Base-by-base conservation (phyloP, 2,329 filamentous ascomycete genomes). In the Hymenoscyphus fructigenus region DNA sequence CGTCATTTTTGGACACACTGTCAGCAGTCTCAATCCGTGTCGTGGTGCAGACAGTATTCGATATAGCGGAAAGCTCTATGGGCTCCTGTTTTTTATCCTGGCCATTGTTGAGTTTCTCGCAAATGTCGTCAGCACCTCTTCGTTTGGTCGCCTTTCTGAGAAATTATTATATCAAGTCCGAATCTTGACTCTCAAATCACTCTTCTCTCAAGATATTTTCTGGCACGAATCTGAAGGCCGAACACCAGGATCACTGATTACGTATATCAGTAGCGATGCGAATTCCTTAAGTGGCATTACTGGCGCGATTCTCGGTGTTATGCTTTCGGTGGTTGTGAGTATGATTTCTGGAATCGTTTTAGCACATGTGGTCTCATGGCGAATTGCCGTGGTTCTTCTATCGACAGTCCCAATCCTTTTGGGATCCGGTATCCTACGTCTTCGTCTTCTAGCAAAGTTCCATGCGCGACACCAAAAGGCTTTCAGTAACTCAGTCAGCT, bases 341-440 rank as follows among this genome's bases (percentile, higher is more conserved):
- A 85, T 92, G 50, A 69, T 91, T 7, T 85, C 84, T 0, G 88
- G 87, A 1, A 87, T 92, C 61, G 84, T 89, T 44, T 74, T 92
- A 15, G 86, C 89, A 0, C 88, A 91, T 67, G 85, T 91, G 57
- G 81, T 92, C 59, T 87, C 88, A 3, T 93, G 90, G 90, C 89
- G 85, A 72, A 91, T 93, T 64, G 89, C 89, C 0, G 75, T 93
- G 12, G 89, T 62, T 12, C 26, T 57, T n/a, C 28, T 62, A 7
- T 32, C 60, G 2, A 57, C 55, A n/a, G 60, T 62, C n/a, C 90
- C 90, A 0, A 77, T 92, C 23, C 83, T 92, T 7, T 80, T 92
- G 0, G 88, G 86, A 9, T 41, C 60, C 36, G 60, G 60, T n/a
- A 20, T 62, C 32, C 3, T 92, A 85, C 85, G 90, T 69, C 80